A percentile compares a stretch with the other conserved stretches of the same genome.
Evolutionary conservation across 805 yeast genomes (phyloP).

Genomic region (Zygosaccharomyces siamensis): DNA sequence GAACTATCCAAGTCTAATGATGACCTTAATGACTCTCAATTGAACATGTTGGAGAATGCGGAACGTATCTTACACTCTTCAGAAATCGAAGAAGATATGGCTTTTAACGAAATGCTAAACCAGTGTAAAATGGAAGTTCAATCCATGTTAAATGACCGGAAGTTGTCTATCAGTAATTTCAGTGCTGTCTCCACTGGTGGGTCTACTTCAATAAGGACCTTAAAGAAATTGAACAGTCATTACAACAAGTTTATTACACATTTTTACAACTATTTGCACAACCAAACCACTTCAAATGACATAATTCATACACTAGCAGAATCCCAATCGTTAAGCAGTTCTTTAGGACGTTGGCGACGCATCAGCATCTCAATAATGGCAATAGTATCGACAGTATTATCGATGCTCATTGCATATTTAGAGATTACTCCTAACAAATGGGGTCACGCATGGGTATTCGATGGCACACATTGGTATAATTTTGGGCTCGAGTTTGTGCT

Average conservation of each 20-base stretch:
- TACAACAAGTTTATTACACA: slow-evolving; percentile 30
- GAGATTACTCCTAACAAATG: slow-evolving; percentile 28
- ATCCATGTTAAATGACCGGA: slow-evolving; percentile 16
- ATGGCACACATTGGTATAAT: slow-evolving; percentile 19
- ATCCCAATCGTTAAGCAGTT: slow-evolving; percentile 16
- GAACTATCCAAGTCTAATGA: slow-evolving; percentile 32
- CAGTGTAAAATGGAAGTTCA: slow-evolving; percentile 31
- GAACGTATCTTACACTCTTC: slow-evolving; percentile 21
- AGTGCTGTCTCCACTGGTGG: slow-evolving; percentile 5
- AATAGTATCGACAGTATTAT: slow-evolving; percentile 13
- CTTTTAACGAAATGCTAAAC: slow-evolving; percentile 22
- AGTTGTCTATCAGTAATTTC: slow-evolving; percentile 13
- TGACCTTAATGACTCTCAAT: slow-evolving; percentile 29
- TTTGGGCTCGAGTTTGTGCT: slow-evolving; percentile 23
- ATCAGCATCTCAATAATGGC: slow-evolving; percentile 13
- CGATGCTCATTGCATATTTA: slow-evolving; percentile 19
- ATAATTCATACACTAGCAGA: slow-evolving; percentile 30
- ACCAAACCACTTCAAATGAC: slow-evolving; percentile 23
- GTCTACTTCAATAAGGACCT: slow-evolving; percentile 8
- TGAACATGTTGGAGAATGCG: slow-evolving; percentile 28
- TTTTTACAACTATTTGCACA: slow-evolving; percentile 30
- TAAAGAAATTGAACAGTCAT: slow-evolving; percentile 24
- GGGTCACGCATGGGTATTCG: slow-evolving; percentile 25
- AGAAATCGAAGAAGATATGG: slow-evolving; percentile 20
- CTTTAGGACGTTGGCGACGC: slow-evolving; percentile 4